Evolutionary conservation across 2,329 filamentous ascomycete genomes (phyloP), one percentile per base, ranked within the genome.

Genomic region (Diaporthe vaccinii): DNA sequence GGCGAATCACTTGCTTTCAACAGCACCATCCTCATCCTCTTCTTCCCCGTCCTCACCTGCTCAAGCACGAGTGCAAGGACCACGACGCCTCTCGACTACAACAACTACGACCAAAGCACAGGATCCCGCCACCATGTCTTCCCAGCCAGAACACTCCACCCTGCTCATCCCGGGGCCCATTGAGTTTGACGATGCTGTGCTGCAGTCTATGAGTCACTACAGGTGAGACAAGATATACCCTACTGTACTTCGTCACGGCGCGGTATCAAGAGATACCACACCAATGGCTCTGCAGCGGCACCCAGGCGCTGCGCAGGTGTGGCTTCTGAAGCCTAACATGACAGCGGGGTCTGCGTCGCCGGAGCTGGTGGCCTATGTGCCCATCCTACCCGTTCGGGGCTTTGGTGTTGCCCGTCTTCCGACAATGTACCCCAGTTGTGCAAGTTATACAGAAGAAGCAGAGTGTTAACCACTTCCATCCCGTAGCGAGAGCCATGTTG

Each of bases 111-210:
- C 77, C 83, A 51, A 69, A 49, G 72, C 62, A 14, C 78, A 79
- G 44, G 75, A 77, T 31, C 78, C 79, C 65, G 62, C 79, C 82
- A 87, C 82, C 72, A 93, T 93, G 91, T 92, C 91, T 79, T 88
- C 87, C 76, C 91, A 93, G 80, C 87, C 90, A 73, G 84, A 87
- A 69, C 91, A 93, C 82, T 85, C 91, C 58, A 93, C 96, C 74
- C 89, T 99, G 85, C 92, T 99, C 86, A 98, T 99, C 82, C 97
- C 97, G 68, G 97, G 97, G 78, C 97, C 97, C 82, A 98, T 98
- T 84, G 96, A 98, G 87, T 98, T 98, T 83, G 96, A 98, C 84
- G 96, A 98, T 96, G 95, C 93, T 65, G 96, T 98, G 76, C 91
- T 98, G 71, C 91, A 96, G 85, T 95, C 95, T 77, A 98, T 98